phyloP scores from a whole-genome alignment of 108 stramenopile genomes.

The Nitzschia inconspicua region DNA sequence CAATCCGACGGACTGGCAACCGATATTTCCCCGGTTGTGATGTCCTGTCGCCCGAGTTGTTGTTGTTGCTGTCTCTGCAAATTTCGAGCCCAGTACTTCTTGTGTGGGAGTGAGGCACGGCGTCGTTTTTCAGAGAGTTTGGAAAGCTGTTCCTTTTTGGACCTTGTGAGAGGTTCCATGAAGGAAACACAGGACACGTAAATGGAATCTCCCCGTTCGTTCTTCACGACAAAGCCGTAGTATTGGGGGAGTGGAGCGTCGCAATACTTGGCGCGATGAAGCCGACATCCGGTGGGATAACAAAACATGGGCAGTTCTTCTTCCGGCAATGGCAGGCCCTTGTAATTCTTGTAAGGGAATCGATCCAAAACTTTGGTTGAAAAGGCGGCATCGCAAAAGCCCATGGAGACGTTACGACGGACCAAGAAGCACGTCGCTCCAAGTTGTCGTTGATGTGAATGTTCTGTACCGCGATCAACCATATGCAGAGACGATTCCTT shows the following conservation, averaged over 20 bases:
- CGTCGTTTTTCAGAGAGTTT: constrained; percentile 49
- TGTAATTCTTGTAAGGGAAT: constrained; percentile 82
- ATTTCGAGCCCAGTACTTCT: constrained; percentile 40
- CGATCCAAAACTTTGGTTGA: constrained; percentile 72
- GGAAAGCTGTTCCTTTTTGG: constrained; percentile 49
- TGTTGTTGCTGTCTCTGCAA: constrained; percentile 3
- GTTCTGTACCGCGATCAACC: not conserved
- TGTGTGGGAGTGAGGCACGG: constrained; percentile 64
- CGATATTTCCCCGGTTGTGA: not conserved
- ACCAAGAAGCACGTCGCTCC: constrained; percentile 37
- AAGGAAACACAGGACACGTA: constrained; percentile 85
- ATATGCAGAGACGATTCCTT: no score
- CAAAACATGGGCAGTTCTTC: constrained; percentile 90
- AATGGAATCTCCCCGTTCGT: constrained; percentile 82
- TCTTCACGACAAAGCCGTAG: constrained; percentile 90
- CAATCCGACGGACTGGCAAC: constrained; percentile 9
- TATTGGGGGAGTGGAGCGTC: constrained; percentile 68
- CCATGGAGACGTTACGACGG: constrained; percentile 60
- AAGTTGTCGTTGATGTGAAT: not conserved
- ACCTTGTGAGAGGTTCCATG: constrained; percentile 69
- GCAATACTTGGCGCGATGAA: constrained; percentile 58
- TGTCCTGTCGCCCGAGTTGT: not conserved
- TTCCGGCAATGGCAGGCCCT: constrained; percentile 78
- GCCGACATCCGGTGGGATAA: constrained; percentile 75
- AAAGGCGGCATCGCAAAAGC: constrained; percentile 78